Evolutionary conservation across 1,284 basidiomycete genomes (phyloP).

Genomic region (Porogramme epimiltina): DNA sequence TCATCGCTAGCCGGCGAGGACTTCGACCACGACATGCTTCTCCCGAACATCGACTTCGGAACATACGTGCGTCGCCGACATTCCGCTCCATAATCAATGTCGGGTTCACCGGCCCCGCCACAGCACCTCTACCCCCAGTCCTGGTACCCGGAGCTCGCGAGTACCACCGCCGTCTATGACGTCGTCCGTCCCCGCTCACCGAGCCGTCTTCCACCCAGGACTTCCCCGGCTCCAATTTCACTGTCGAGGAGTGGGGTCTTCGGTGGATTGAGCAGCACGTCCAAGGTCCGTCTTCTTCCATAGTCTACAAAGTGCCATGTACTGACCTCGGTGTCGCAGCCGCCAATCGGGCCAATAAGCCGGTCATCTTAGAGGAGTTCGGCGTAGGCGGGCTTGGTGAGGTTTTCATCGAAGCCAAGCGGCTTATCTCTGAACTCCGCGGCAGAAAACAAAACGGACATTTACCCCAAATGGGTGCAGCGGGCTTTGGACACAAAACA

Average conservation of each 20-base stretch:
- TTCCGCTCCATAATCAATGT: background rate
- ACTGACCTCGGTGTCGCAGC: too few relatives aligned
- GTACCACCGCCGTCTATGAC: slow-evolving; percentile 1
- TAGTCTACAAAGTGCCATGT: too few relatives aligned
- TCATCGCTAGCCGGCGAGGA: slow-evolving; percentile 50
- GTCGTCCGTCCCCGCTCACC: background rate
- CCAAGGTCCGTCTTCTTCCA: slow-evolving; percentile 32
- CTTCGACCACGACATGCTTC: slow-evolving; percentile 48
- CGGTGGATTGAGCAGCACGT: slow-evolving; percentile 55
- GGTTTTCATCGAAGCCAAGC: background rate
- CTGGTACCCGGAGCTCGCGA: slow-evolving; percentile 42
- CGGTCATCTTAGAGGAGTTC: slow-evolving; percentile 57
- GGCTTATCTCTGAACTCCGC: background rate
- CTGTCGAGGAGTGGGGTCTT: slow-evolving; percentile 50
- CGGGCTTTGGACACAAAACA: slow-evolving; percentile 50
- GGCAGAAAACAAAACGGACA: slow-evolving; percentile 49
- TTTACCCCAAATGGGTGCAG: slow-evolving; percentile 54
- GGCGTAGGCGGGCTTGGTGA: slow-evolving; percentile 46
- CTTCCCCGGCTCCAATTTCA: slow-evolving; percentile 52
- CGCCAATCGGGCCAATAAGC: slow-evolving; percentile 50
- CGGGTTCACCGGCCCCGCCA: background rate
- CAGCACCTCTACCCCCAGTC: slow-evolving; percentile 56
- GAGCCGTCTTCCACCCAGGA: slow-evolving; percentile 34
- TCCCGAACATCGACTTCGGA: slow-evolving; percentile 59
- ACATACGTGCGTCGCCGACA: slow-evolving; percentile 44